Conservation (phyloP, 345 rosid species). For the Hibiscus mutabilis region DNA sequence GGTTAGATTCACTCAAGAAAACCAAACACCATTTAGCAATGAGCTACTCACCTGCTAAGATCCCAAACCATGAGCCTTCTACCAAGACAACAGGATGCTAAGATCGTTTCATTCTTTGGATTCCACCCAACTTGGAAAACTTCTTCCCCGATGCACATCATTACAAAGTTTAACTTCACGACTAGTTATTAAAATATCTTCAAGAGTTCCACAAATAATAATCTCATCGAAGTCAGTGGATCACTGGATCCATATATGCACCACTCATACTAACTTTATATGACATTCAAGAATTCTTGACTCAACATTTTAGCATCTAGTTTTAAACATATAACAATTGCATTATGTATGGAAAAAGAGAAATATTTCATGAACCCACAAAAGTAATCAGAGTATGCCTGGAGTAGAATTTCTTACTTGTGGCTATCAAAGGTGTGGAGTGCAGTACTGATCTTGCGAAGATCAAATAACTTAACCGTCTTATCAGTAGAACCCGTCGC, state of each 20-base stretch:
- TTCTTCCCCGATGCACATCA: slow-evolving; percentile 65
- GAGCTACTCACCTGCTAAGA: slow-evolving; percentile 73
- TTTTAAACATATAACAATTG: too few species aligned
- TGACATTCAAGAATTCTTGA: too few species aligned
- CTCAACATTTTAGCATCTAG: too few species aligned
- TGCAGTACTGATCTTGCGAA: slow-evolving; percentile 74
- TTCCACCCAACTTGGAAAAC: slow-evolving; percentile 99
- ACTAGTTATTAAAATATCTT: neutral
- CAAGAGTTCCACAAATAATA: neutral
- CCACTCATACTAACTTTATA: too few species aligned
- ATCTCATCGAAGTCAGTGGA: too few species aligned
- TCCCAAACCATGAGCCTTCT: slow-evolving; percentile 99
- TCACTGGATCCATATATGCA: too few species aligned
- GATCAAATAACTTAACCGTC: slow-evolving; percentile 89
- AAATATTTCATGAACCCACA: neutral
- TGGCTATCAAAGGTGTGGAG: slow-evolving; percentile 94
- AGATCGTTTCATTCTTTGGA: slow-evolving; percentile 90
- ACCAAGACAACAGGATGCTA: slow-evolving; percentile 98
- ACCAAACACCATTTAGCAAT: neutral
- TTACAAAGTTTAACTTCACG: neutral
- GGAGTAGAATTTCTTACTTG: slow-evolving; percentile 46
- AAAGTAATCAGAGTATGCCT: neutral
- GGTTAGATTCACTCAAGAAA: neutral
- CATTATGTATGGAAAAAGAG: neutral
- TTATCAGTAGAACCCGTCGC: slow-evolving; percentile 99